Evolutionary conservation across 495 filamentous ascomycete genomes (phyloP).

Genomic region (Margaritispora aquatica): DNA sequence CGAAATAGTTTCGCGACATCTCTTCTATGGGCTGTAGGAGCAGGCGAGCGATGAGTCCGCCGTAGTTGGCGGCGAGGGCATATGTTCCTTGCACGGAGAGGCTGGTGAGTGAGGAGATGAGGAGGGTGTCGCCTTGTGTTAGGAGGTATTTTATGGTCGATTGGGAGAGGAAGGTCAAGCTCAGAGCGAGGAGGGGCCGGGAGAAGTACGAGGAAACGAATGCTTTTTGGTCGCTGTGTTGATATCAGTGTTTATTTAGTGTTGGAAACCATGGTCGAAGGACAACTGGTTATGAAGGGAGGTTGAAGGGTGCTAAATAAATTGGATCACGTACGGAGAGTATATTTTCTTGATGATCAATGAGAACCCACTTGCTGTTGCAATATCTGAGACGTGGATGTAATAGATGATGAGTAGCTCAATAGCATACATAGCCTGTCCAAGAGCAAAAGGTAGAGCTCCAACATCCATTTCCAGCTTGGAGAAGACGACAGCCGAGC

Average conservation of each 20-base stretch:
- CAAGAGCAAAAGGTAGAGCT: slow-evolving; percentile 82
- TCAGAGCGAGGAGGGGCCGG: slow-evolving; percentile 56
- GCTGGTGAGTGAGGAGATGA: slow-evolving; percentile 70
- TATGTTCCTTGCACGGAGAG: slow-evolving; percentile 86
- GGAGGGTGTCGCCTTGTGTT: slow-evolving; percentile 87
- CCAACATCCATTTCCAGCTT: slow-evolving; percentile 47
- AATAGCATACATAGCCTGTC: slow-evolving; percentile 72
- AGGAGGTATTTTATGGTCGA: slow-evolving; percentile 83
- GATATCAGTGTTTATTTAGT: not conserved
- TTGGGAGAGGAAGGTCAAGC: slow-evolving; percentile 78
- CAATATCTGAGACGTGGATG: slow-evolving; percentile 36
- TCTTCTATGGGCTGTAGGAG: slow-evolving; percentile 96
- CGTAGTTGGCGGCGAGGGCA: slow-evolving; percentile 90
- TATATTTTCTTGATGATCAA: slow-evolving; percentile 31
- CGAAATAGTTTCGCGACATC: slow-evolving; percentile 80
- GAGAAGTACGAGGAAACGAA: slow-evolving; percentile 63
- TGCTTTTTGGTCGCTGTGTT: slow-evolving; percentile 12
- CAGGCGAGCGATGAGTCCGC: slow-evolving; percentile 80
- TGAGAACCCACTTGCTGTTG: slow-evolving; percentile 48
- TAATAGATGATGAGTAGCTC: slow-evolving; percentile 63
- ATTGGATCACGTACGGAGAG: slow-evolving; percentile 13
- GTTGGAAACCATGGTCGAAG: not conserved
- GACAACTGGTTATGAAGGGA: not conserved
- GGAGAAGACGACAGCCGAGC: slow-evolving; percentile 52
- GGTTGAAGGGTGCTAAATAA: not conserved